Percentiles rank a stretch among this genome's conserved stretches.
Conservation (phyloP, 108 stramenopile genomes). For the Stephanodiscus triporus region DNA sequence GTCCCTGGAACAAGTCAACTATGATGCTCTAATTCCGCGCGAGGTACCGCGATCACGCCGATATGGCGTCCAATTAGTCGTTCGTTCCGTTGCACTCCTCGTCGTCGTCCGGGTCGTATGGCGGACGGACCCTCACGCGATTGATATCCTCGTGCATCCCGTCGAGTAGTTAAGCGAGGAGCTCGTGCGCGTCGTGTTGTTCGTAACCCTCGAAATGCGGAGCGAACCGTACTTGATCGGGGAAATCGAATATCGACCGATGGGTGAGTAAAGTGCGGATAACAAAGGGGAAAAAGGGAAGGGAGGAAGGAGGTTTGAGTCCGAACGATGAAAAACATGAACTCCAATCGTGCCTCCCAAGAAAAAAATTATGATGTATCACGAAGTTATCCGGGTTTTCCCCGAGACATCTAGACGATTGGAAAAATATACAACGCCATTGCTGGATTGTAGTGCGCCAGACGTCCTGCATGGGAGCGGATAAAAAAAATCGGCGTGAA, state of each 20-base stretch:
- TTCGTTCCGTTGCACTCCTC: slow-evolving; percentile 83
- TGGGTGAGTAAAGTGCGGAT: no score
- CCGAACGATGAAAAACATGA: no score
- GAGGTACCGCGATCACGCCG: slow-evolving; percentile 88
- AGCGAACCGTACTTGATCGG: slow-evolving; percentile 64
- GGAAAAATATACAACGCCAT: no score
- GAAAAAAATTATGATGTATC: no score
- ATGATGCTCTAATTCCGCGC: slow-evolving; percentile 85
- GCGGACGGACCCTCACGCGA: slow-evolving; percentile 58
- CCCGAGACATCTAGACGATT: no score
- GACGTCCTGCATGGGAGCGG: no score
- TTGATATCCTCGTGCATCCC: slow-evolving; percentile 96
- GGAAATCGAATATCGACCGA: no score
- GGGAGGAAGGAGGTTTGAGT: slow-evolving; percentile 20
- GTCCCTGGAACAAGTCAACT: slow-evolving; percentile 97
- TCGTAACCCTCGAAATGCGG: slow-evolving; percentile 89
- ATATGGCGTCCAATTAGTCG: slow-evolving; percentile 80
- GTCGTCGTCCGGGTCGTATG: slow-evolving; percentile 85
- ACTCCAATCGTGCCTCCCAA: no score
- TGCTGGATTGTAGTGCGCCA: no score
- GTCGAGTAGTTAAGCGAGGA: slow-evolving; percentile 86
- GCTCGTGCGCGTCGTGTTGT: slow-evolving; percentile 96
- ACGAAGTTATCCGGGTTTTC: no score
- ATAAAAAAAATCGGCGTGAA: no score
- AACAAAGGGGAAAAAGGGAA: no score